These are phyloP conservation scores for Tricholoma hemisulphureum DNA, from an alignment of 768 basidiomycete species.

Conservation along the genomic window DNA sequence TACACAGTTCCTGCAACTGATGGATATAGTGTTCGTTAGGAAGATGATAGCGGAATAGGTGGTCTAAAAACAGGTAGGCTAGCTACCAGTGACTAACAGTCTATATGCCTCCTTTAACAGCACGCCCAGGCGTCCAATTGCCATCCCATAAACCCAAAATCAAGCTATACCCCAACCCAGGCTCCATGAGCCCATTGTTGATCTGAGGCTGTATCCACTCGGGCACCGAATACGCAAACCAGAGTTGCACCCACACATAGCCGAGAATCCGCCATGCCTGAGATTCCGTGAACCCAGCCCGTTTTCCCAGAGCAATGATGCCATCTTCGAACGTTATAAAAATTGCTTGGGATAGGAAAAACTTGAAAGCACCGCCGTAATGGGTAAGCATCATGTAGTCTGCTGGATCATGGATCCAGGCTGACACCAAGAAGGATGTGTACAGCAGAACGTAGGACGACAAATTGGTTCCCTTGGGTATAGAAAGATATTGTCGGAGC, in stretches of 20 bases:
- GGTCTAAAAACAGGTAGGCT: too few species aligned
- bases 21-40: conserved; percentile 56
- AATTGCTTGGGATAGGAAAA: conserved; percentile 35
- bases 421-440: conserved; percentile 32
- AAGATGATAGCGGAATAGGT: conserved; percentile 28
- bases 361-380: conserved; percentile 25
- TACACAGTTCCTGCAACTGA: too few species aligned
- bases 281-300: conserved; percentile 4
- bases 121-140: conserved; percentile 8
- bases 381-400: conserved; percentile 31
- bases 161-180: conserved; percentile 11
- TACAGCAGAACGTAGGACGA: conserved; percentile 18
- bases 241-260: conserved; percentile 26
- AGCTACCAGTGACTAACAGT: not conserved
- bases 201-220: conserved; percentile 8
- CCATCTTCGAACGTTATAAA: conserved; percentile 29
- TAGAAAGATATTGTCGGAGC: conserved; percentile 6
- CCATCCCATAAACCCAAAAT: conserved; percentile 13
- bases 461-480: conserved; percentile 5
- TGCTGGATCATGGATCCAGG: conserved; percentile 30
- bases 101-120: not conserved
- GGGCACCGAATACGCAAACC: conserved; percentile 29
- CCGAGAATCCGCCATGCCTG: conserved; percentile 19
- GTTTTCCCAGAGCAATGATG: conserved; percentile 13
- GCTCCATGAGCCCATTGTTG: conserved; percentile 11